These are phyloP conservation scores for Starmerella geochares DNA, from an alignment of 805 yeast species.

Conservation along the genomic window DNA sequence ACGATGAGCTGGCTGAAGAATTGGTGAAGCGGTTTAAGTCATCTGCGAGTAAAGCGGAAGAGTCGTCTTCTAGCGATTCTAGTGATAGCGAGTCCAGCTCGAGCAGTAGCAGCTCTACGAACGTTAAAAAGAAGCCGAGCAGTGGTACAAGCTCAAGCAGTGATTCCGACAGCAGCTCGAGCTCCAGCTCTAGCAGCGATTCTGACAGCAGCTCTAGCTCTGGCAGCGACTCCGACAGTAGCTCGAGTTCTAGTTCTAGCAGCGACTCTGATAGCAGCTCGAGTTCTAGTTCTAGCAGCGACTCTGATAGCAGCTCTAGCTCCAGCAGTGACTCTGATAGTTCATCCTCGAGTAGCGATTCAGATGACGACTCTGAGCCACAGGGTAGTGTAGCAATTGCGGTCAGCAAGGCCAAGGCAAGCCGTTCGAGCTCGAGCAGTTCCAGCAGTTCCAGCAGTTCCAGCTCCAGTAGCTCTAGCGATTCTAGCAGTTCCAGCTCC, in stretches of 20 bases:
- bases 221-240: conserved; percentile 21
- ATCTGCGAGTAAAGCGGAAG: neutral
- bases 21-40: conserved; percentile 24
- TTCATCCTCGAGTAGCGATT: conserved; percentile 21
- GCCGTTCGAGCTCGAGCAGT: conserved; percentile 13
- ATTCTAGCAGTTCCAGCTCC: neutral
- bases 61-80: conserved; percentile 21
- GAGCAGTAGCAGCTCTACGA: neutral
- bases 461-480: conserved; percentile 4
- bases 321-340: conserved; percentile 21
- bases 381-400: no score
- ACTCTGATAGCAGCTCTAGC: conserved; percentile 22
- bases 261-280: conserved; percentile 16
- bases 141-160: no score
- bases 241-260: conserved; percentile 18
- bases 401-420: no score
- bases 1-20: conserved; percentile 21
- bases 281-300: neutral
- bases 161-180: conserved; percentile 27
- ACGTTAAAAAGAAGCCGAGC: neutral
- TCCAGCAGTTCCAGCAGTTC: neutral
- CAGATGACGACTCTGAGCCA: neutral
- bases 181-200: conserved; percentile 23
- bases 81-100: conserved; percentile 24
- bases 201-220: conserved; percentile 26